Percentiles rank a stretch among this genome's conserved stretches.
phyloP scores from a whole-genome alignment of 805 yeast species.

The Brettanomyces naardenensis region DNA sequence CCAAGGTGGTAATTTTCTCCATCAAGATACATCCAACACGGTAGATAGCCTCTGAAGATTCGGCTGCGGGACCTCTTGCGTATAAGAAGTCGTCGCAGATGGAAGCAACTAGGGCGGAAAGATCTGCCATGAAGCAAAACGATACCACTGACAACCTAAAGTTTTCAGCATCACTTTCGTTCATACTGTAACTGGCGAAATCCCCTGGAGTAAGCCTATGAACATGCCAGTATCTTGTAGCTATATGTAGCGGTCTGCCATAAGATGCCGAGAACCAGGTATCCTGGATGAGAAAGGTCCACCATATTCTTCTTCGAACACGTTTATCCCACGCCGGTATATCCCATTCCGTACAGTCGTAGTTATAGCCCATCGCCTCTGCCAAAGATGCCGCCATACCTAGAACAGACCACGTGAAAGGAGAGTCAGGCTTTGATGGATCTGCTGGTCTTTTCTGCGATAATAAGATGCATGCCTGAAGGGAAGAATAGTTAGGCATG shows the following conservation, averaged over 20 bases:
- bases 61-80: not conserved
- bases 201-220: not conserved
- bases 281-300: slow-evolving; percentile 4
- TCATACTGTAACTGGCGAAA: slow-evolving; percentile 2
- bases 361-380: slow-evolving; percentile 3
- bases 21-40: not conserved
- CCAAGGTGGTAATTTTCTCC: not conserved
- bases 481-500: slow-evolving; percentile 5
- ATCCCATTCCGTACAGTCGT: slow-evolving; percentile 3
- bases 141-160: slow-evolving; percentile 1
- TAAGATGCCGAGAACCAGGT: slow-evolving; percentile 6
- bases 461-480: slow-evolving; percentile 5
- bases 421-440: slow-evolving; percentile 3
- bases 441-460: slow-evolving; percentile 4
- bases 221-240: slow-evolving; percentile 1
- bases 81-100: slow-evolving; percentile 1
- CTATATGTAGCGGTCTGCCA: slow-evolving; percentile 3
- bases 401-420: slow-evolving; percentile 4
- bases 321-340: slow-evolving; percentile 5
- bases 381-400: slow-evolving; percentile 4
- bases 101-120: slow-evolving; percentile 1
- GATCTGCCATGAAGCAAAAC: slow-evolving; percentile 3
- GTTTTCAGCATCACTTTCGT: slow-evolving; percentile 1
- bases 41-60: not conserved
- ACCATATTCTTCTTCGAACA: slow-evolving; percentile 5